Conservation (phyloP, 1,284 basidiomycete species). For the Trametes polyzona region DNA sequence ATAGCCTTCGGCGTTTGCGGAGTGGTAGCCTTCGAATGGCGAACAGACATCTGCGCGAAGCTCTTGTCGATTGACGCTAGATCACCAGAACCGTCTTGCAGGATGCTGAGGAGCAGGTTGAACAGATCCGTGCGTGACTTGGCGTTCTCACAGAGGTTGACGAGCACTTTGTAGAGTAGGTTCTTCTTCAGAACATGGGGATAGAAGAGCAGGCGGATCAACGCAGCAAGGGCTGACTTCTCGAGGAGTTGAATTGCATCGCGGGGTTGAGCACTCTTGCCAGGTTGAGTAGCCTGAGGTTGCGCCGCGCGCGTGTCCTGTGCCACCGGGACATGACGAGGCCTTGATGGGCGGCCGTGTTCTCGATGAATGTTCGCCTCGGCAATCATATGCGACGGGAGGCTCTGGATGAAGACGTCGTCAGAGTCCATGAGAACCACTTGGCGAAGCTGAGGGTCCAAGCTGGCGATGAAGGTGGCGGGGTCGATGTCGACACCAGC, state of each 20-base stretch:
- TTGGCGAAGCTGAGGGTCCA: constrained; percentile 85
- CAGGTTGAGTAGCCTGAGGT: constrained; percentile 41
- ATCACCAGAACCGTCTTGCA: constrained; percentile 95
- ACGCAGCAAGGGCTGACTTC: constrained; percentile 86
- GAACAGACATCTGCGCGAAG: constrained; percentile 90
- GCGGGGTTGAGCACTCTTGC: constrained; percentile 60
- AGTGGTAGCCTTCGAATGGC: constrained; percentile 58
- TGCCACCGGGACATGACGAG: constrained; percentile 38
- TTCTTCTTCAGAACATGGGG: constrained; percentile 90
- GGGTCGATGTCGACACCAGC: constrained; percentile 79
- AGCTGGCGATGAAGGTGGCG: constrained; percentile 85
- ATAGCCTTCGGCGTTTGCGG: constrained; percentile 66
- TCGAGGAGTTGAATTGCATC: constrained; percentile 96
- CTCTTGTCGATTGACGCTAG: constrained; percentile 91
- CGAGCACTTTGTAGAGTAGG: constrained; percentile 87
- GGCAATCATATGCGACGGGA: constrained; percentile 84
- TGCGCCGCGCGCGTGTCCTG: constrained; percentile 34
- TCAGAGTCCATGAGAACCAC: constrained; percentile 88
- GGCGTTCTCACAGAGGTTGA: constrained; percentile 94
- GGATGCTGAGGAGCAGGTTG: constrained; percentile 88
- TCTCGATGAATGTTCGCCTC: constrained; percentile 76
- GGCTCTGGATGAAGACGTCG: constrained; percentile 78
- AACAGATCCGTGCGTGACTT: constrained; percentile 93
- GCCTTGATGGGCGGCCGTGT: constrained; percentile 28
- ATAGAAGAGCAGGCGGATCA: constrained; percentile 95